Conservation (phyloP, 2,329 filamentous ascomycete species). For the Xylaria sp. region DNA sequence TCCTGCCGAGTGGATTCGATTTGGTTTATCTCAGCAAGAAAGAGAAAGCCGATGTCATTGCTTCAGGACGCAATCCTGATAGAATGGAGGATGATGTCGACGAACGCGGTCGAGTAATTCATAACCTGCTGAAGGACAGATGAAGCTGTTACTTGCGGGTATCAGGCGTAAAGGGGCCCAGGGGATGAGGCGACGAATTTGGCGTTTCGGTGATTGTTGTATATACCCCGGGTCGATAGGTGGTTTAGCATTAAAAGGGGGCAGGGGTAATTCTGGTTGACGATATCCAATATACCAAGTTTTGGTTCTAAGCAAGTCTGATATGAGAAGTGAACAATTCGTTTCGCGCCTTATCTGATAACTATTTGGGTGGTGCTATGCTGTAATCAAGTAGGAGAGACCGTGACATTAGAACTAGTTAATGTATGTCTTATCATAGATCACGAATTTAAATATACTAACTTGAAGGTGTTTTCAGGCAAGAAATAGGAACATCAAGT, state of each 20-base stretch:
- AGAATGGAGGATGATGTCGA: conserved; percentile 61
- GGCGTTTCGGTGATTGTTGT: conserved; percentile 24
- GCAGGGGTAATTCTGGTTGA: conserved; percentile 11
- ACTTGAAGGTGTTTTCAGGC: no score
- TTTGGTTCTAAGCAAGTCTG: not conserved
- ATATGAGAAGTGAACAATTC: not conserved
- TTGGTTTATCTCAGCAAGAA: conserved; percentile 62
- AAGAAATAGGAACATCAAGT: no score
- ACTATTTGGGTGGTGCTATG: no score
- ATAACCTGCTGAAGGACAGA: conserved; percentile 46
- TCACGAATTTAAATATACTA: no score
- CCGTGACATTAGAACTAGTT: no score
- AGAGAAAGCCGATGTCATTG: conserved; percentile 57
- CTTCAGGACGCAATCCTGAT: conserved; percentile 60
- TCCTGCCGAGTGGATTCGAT: conserved; percentile 63
- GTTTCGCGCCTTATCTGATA: not conserved
- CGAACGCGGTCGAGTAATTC: conserved; percentile 52
- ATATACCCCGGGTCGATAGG: conserved; percentile 1
- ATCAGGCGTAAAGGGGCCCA: not conserved
- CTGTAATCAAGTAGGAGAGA: not conserved
- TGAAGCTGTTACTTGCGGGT: not conserved
- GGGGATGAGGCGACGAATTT: conserved; percentile 8
- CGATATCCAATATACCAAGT: conserved; percentile 30
- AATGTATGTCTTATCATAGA: no score
- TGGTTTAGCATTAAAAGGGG: not conserved